Evolutionary conservation across 129 eudicot species (phyloP), one percentile per base, ranked within the genome.

Genomic region (Tanacetum coccineum): DNA sequence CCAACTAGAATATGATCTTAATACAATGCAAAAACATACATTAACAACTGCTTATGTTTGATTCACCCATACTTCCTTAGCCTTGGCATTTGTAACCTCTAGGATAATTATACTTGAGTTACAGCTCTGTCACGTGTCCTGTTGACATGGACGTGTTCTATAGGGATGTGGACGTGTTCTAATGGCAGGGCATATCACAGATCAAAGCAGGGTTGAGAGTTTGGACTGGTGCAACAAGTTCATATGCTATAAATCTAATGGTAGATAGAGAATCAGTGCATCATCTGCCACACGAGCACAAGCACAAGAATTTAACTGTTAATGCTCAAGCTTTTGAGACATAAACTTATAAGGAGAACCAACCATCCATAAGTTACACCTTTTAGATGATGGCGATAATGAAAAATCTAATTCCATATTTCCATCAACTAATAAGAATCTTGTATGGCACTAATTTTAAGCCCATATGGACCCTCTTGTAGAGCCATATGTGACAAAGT

Each of bases 231-330:
- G 69, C 21, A 13, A 22, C 56, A 46, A 46, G 21, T 48, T 56
- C 13, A 48, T 66, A 65, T 47, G 57, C 59, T 47, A 12, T 49
- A 14, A 25, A 49, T 66, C 18, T 47, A 66, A 66, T 49, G 70
- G 46, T 66, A 28, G 30, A 26, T 52, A 66, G 2, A 64, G 55
- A 65, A 65, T 46, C 21, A 28, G 20, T 9, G 59, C 46, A 66
- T 14, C 46, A 46, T 65, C 20, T 65, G 40, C 19, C 42, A n/a
- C 70, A 48, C 59, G 48, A 66, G 20, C 28, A n/a, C 59, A 66
- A 66, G 20, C 28, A n/a, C 50, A 42, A 10, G 56, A 47, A 42
- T 3, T 13, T 4, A 14, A 64, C 8, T 13, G 26, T 21, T 19
- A 22, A 13, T 3, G 57, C 39, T 44, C 42, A 25, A 42, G 32